Conservation (phyloP, 1,139 yeast species). For the Taphrina confusa region DNA sequence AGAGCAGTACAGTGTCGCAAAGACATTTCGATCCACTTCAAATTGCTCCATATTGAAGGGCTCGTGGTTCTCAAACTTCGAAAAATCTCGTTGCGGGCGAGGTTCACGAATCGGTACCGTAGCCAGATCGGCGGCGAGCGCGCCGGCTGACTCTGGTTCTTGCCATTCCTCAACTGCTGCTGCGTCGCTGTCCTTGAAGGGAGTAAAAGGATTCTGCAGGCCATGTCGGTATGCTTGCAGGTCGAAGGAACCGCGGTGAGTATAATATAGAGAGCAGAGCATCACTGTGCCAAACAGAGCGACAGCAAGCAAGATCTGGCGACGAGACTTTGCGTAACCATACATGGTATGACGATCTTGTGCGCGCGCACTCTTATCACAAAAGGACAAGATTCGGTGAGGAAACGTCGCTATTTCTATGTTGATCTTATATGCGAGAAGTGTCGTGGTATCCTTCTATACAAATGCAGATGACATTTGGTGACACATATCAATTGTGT, state of each 20-base stretch:
- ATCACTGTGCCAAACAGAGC: neutral
- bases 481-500: too few relatives aligned
- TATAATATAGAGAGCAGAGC: neutral
- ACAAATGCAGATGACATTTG: too few relatives aligned
- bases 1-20: conserved; percentile 21
- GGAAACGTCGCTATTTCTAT: too few relatives aligned
- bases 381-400: too few relatives aligned
- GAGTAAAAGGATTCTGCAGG: neutral
- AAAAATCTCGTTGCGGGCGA: neutral
- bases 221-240: neutral
- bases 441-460: too few relatives aligned
- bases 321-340: neutral
- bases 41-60: neutral
- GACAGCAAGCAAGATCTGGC: neutral
- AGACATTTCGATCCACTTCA: neutral
- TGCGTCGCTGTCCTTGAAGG: neutral
- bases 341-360: too few relatives aligned
- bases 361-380: too few relatives aligned
- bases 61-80: neutral
- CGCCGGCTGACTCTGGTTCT: neutral
- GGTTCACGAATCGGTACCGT: neutral
- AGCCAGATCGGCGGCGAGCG: neutral
- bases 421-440: too few relatives aligned
- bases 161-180: neutral
- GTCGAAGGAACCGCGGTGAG: neutral